phyloP scores from a whole-genome alignment of 306 rosid species.

The Gastrolobium bilobum region DNA sequence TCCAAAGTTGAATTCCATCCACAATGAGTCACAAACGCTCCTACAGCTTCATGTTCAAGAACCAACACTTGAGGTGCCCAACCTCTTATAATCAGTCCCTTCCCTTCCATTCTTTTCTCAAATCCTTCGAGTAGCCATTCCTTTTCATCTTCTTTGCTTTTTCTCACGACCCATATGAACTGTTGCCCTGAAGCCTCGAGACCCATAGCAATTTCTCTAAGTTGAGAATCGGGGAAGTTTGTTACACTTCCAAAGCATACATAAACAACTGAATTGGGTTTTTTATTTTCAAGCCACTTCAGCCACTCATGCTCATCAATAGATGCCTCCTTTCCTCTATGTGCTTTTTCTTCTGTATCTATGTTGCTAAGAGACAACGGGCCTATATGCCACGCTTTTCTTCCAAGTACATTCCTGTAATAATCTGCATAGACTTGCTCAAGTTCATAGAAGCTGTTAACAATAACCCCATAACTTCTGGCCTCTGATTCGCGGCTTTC shows the following conservation, averaged over 20 bases:
- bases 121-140: constrained; percentile 16
- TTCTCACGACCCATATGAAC: constrained; percentile 64
- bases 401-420: constrained; percentile 30
- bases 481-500: background rate
- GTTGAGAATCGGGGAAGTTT: constrained; percentile 54
- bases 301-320: constrained; percentile 43
- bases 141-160: background rate
- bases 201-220: constrained; percentile 62
- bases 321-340: constrained; percentile 25
- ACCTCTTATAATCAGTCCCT: background rate
- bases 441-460: constrained; percentile 48
- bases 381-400: constrained; percentile 71
- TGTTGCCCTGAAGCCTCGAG: constrained; percentile 60
- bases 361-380: constrained; percentile 57
- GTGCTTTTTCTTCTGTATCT: background rate
- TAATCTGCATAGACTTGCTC: constrained; percentile 39
- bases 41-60: constrained; percentile 28
- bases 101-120: background rate
- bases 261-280: constrained; percentile 61
- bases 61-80: constrained; percentile 32
- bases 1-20: constrained; percentile 32
- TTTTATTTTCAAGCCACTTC: constrained; percentile 52
- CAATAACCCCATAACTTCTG: constrained; percentile 54
- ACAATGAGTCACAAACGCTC: constrained; percentile 38
- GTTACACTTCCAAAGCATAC: constrained; percentile 59